These are phyloP conservation scores for Arctostaphylos glauca DNA, from an alignment of 148 eudicot species.

Conservation along the genomic window DNA sequence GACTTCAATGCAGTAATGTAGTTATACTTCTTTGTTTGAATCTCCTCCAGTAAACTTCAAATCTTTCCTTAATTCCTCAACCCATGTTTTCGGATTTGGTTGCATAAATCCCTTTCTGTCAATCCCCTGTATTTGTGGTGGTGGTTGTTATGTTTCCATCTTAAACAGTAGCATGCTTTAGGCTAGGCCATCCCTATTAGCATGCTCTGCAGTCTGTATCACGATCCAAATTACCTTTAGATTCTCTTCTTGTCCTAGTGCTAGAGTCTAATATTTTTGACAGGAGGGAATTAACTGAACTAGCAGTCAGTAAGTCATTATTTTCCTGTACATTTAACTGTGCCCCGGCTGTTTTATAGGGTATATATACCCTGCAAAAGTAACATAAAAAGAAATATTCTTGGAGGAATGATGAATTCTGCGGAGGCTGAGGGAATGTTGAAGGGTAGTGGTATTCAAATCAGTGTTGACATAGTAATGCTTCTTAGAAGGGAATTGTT, in stretches of 20 bases:
- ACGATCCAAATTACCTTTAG: background rate
- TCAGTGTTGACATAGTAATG: background rate
- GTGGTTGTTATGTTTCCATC: too few species aligned
- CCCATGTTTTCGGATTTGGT: background rate
- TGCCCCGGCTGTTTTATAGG: background rate
- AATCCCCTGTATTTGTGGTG: too few species aligned
- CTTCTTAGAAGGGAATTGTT: background rate
- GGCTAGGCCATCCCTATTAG: background rate
- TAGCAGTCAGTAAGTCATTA: background rate
- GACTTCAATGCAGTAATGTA: background rate
- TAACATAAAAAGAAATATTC: background rate
- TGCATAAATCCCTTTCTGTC: too few species aligned
- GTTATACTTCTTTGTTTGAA: background rate
- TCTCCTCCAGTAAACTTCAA: background rate
- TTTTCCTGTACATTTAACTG: background rate
- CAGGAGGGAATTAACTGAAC: background rate
- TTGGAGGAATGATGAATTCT: background rate
- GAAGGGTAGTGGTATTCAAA: background rate
- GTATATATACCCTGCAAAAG: background rate
- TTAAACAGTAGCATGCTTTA: too few species aligned
- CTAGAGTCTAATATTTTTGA: background rate
- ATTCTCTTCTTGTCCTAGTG: background rate
- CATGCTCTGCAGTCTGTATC: background rate
- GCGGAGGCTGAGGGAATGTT: background rate
- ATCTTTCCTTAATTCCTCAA: background rate